phyloP scores from a whole-genome alignment of 768 basidiomycete species.

The Nidularia pulvinata region DNA sequence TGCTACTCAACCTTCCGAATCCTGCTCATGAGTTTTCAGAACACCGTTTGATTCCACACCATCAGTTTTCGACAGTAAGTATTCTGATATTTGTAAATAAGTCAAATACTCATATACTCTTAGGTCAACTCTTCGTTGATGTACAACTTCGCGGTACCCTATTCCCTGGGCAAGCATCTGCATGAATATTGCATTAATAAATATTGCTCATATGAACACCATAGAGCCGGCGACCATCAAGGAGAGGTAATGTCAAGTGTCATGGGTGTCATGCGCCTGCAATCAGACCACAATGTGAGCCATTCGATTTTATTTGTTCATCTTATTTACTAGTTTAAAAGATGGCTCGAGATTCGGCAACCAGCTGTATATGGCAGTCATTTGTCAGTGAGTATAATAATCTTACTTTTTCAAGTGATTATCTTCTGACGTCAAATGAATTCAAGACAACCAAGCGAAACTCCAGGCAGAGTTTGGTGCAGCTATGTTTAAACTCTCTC shows the following conservation, averaged over 20 bases:
- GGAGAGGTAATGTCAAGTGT: slow-evolving; percentile 39
- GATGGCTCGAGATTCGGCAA: slow-evolving; percentile 34
- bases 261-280: slow-evolving; percentile 38
- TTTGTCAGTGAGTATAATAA: slow-evolving; percentile 26
- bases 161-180: too few relatives aligned
- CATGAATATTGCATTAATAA: not conserved
- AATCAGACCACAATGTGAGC: slow-evolving; percentile 30
- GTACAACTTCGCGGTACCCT: too few relatives aligned
- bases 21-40: too few relatives aligned
- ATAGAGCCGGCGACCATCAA: slow-evolving; percentile 27
- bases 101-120: too few relatives aligned
- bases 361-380: slow-evolving; percentile 46
- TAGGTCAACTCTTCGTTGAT: too few relatives aligned
- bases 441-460: slow-evolving; percentile 23
- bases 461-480: slow-evolving; percentile 30
- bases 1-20: too few relatives aligned
- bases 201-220: not conserved
- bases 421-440: too few relatives aligned
- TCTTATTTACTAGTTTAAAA: too few relatives aligned
- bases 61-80: too few relatives aligned
- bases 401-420: not conserved
- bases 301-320: too few relatives aligned
- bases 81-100: too few relatives aligned
- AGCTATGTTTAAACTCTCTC: slow-evolving; percentile 41
- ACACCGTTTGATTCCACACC: too few relatives aligned